These are phyloP conservation scores for Xylariaceae sp. DNA, from an alignment of 2,329 filamentous ascomycete species.

Conservation along the genomic window DNA sequence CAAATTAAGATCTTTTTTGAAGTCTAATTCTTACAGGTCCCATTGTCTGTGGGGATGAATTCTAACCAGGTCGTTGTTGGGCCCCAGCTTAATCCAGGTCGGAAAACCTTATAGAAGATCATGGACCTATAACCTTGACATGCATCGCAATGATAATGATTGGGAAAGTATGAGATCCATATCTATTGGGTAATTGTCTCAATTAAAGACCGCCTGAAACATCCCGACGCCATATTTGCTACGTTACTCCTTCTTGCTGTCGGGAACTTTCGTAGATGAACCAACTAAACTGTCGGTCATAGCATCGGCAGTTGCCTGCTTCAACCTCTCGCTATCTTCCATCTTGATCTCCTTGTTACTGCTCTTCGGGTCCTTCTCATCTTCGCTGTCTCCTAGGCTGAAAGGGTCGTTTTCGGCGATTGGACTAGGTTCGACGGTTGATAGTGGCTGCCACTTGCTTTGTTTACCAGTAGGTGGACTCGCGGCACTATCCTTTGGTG, in stretches of 20 bases:
- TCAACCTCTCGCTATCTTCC: constrained; percentile 66
- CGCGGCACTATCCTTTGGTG: constrained; percentile 55
- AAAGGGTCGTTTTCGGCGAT: constrained; percentile 94
- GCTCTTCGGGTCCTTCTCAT: constrained; percentile 80
- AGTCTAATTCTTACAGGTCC: too few species aligned
- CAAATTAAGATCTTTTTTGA: too few species aligned
- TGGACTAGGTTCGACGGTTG: constrained; percentile 81
- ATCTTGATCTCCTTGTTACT: constrained; percentile 59
- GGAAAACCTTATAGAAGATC: neutral
- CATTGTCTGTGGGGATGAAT: too few species aligned
- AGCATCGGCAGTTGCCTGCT: constrained; percentile 68
- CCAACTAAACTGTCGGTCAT: constrained; percentile 63
- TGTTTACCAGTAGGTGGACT: constrained; percentile 62
- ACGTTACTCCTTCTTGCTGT: constrained; percentile 31
- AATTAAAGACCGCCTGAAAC: constrained; percentile 8
- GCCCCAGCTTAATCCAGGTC: neutral
- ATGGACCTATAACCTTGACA: neutral
- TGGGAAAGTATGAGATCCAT: neutral
- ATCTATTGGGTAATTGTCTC: neutral
- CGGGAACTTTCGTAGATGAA: constrained; percentile 40
- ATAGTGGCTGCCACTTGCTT: constrained; percentile 97
- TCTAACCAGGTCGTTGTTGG: too few species aligned
- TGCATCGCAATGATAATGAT: neutral
- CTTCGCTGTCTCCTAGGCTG: constrained; percentile 92
- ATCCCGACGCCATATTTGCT: constrained; percentile 4